Conservation (phyloP, 345 rosid species). For the Geranium rotundifolium region DNA sequence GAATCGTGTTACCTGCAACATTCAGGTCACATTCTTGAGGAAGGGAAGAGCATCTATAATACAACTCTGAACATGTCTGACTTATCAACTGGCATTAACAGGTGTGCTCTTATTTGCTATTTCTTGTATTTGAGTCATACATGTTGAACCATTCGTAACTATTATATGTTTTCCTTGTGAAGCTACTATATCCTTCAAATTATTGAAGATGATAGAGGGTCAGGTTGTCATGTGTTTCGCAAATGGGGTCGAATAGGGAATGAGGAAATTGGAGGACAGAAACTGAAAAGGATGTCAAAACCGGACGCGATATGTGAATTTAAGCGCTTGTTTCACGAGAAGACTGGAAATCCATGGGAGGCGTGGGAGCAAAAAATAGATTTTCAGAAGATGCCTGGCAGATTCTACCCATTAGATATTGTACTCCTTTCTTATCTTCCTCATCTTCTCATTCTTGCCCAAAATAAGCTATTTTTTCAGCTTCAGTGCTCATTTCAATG, state of each 20-base stretch:
- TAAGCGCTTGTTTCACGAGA: conserved; percentile 33
- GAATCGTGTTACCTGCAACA: conserved; percentile 88
- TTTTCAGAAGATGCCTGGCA: conserved; percentile 82
- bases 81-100: conserved; percentile 84
- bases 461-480: not conserved
- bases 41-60: conserved; percentile 74
- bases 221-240: conserved; percentile 67
- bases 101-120: conserved; percentile 17
- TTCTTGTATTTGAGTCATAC: not conserved
- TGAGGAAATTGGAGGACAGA: conserved; percentile 74
- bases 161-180: conserved; percentile 15
- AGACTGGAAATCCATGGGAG: conserved; percentile 92
- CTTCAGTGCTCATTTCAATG: not conserved
- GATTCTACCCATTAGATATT: conserved; percentile 83
- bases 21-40: conserved; percentile 89
- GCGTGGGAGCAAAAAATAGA: conserved; percentile 71
- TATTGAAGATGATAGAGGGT: conserved; percentile 76
- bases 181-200: conserved; percentile 90
- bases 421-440: conserved; percentile 24
- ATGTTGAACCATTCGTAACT: conserved; percentile 11
- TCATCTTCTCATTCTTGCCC: not conserved
- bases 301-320: conserved; percentile 41
- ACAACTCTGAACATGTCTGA: conserved; percentile 92
- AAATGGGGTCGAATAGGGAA: conserved; percentile 97
- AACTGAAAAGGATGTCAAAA: conserved; percentile 66